Conservation (phyloP, 2,329 filamentous ascomycete species). For the Verticillium tricorpus region DNA sequence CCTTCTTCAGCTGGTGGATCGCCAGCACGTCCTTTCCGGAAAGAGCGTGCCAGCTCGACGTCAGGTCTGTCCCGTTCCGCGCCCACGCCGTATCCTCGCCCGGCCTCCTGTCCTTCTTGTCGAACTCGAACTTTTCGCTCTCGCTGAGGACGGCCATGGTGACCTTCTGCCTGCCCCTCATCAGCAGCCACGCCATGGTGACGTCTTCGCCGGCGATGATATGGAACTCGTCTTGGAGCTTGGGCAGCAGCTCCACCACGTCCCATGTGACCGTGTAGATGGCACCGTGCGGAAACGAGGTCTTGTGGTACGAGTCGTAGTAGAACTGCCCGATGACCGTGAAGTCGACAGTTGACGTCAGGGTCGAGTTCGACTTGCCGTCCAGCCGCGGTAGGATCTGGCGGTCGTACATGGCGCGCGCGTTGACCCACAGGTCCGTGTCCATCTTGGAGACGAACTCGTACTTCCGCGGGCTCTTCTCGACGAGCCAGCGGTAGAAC, state of each 20-base stretch:
- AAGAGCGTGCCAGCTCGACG: conserved; percentile 19
- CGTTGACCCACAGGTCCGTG: conserved; percentile 26
- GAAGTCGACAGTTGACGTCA: conserved; percentile 11
- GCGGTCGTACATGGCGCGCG: conserved; percentile 22
- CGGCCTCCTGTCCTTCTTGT: conserved; percentile 17
- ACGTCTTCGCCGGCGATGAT: conserved; percentile 24
- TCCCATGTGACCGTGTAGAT: conserved; percentile 30
- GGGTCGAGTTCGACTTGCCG: conserved; percentile 6
- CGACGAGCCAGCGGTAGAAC: conserved; percentile 23
- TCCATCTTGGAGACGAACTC: conserved; percentile 27
- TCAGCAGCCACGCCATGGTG: conserved; percentile 21
- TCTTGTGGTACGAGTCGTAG: conserved; percentile 16
- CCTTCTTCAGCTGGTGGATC: conserved; percentile 22
- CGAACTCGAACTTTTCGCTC: conserved; percentile 25
- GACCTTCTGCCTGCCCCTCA: conserved; percentile 30
- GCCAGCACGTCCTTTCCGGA: conserved; percentile 16
- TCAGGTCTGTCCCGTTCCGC: conserved; percentile 16
- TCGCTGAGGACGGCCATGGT: conserved; percentile 5
- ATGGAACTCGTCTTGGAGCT: conserved; percentile 18
- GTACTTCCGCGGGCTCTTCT: conserved; percentile 15
- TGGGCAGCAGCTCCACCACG: conserved; percentile 20
- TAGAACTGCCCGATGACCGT: conserved; percentile 26
- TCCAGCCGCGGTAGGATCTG: conserved; percentile 19
- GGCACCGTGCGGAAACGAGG: conserved; percentile 24
- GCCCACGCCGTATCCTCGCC: conserved; percentile 24